phyloP scores from a whole-genome alignment of 2,329 filamentous ascomycete genomes.

The Nigrospora sphaerica region DNA sequence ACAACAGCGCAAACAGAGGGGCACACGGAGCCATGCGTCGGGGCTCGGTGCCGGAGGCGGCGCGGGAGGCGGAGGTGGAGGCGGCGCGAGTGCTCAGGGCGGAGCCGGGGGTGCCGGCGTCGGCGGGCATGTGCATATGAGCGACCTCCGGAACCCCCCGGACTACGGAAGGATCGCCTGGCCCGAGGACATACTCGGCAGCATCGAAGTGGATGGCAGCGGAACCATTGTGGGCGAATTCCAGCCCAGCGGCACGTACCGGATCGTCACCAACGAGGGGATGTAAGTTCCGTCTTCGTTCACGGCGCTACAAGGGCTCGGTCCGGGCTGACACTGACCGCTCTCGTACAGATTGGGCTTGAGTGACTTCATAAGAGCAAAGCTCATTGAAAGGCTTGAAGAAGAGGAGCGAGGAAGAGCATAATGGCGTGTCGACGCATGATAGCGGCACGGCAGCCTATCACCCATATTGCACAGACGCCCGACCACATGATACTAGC shows the following conservation, averaged over 20 bases:
- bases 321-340: not conserved
- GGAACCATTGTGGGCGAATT: constrained; percentile 53
- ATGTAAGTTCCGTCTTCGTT: constrained; percentile 44
- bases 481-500: too few relatives aligned
- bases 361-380: constrained; percentile 46
- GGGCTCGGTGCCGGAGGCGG: constrained; percentile 29
- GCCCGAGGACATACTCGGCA: constrained; percentile 64
- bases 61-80: constrained; percentile 38
- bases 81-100: constrained; percentile 53
- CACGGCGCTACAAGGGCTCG: not conserved
- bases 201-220: constrained; percentile 52
- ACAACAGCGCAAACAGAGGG: constrained; percentile 26
- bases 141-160: constrained; percentile 55
- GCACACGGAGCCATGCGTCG: constrained; percentile 17
- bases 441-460: too few relatives aligned
- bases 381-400: constrained; percentile 44
- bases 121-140: constrained; percentile 59
- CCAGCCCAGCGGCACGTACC: constrained; percentile 55
- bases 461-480: too few relatives aligned
- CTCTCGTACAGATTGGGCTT: constrained; percentile 36
- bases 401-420: constrained; percentile 38
- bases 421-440: not conserved
- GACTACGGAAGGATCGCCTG: constrained; percentile 63
- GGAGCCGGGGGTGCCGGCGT: constrained; percentile 52
- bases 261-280: constrained; percentile 57